phyloP scores from a whole-genome alignment of 2,329 filamentous ascomycete species.

The Colletotrichum coccodes region DNA sequence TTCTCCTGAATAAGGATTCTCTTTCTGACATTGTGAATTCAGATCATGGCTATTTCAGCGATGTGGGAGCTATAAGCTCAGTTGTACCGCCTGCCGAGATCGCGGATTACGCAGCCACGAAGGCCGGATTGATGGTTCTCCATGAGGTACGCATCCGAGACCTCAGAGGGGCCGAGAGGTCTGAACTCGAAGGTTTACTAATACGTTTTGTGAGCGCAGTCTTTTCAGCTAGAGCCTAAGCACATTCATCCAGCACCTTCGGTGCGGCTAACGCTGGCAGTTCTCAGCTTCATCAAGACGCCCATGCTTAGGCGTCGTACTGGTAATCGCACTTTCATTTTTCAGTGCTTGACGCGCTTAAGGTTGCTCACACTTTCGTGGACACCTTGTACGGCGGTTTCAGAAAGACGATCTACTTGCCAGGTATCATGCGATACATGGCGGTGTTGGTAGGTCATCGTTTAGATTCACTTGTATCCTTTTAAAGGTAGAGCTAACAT shows the following conservation, averaged over 20 bases:
- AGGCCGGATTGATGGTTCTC: constrained; percentile 48
- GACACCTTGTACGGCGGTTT: constrained; percentile 41
- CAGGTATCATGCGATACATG: constrained; percentile 40
- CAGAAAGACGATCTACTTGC: constrained; percentile 41
- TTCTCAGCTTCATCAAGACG: constrained; percentile 43
- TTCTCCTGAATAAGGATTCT: constrained; percentile 65
- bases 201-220: constrained; percentile 28
- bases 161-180: not conserved
- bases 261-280: constrained; percentile 39
- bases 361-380: constrained; percentile 40
- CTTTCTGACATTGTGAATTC: constrained; percentile 64
- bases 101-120: constrained; percentile 68
- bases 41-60: constrained; percentile 74
- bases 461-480: not conserved
- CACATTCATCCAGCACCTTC: constrained; percentile 38
- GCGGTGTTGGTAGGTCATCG: not conserved
- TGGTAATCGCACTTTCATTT: constrained; percentile 38
- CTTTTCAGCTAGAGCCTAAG: constrained; percentile 41
- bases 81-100: constrained; percentile 63
- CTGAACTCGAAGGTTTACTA: not conserved
- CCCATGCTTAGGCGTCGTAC: constrained; percentile 39
- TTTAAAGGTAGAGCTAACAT: not conserved
- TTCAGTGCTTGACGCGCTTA: constrained; percentile 43
- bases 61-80: constrained; percentile 66
- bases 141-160: not conserved